These are phyloP conservation scores for Phialophora macrospora DNA, from an alignment of 2,329 filamentous ascomycete species.

Conservation along the genomic window DNA sequence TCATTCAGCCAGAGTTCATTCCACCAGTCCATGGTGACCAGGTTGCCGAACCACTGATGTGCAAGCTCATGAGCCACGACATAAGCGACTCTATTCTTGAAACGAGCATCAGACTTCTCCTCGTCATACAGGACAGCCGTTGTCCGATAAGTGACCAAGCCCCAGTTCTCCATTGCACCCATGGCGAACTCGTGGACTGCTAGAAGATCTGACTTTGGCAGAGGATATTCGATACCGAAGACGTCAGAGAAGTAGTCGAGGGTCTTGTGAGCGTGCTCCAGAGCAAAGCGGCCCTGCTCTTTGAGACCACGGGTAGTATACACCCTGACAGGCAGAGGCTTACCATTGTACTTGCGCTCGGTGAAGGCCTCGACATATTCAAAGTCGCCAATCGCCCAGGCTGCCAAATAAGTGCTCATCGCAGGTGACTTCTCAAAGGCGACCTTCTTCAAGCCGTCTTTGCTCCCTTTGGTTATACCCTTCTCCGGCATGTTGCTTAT, in stretches of 20 bases:
- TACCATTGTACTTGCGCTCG: constrained; percentile 85
- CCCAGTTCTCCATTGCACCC: constrained; percentile 96
- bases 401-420: constrained; percentile 88
- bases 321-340: constrained; percentile 87
- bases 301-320: constrained; percentile 96
- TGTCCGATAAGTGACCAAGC: constrained; percentile 91
- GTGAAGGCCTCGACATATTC: constrained; percentile 95
- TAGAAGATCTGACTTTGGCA: constrained; percentile 88
- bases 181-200: constrained; percentile 88
- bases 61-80: constrained; percentile 98
- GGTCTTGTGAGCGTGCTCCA: constrained; percentile 89
- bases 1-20: constrained; percentile 93
- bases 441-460: constrained; percentile 67
- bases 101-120: constrained; percentile 83
- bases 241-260: constrained; percentile 96
- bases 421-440: constrained; percentile 81
- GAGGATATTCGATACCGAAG: constrained; percentile 89
- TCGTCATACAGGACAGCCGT: constrained; percentile 97
- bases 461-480: constrained; percentile 69
- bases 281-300: constrained; percentile 84
- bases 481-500: constrained; percentile 96
- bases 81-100: constrained; percentile 93
- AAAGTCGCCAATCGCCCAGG: constrained; percentile 96
- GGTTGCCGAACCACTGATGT: constrained; percentile 94
- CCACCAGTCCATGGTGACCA: constrained; percentile 96